Evolutionary conservation across 768 basidiomycete species (phyloP), one percentile per base, ranked within the genome.

Genomic region (Tricholoma hemisulphureum): DNA sequence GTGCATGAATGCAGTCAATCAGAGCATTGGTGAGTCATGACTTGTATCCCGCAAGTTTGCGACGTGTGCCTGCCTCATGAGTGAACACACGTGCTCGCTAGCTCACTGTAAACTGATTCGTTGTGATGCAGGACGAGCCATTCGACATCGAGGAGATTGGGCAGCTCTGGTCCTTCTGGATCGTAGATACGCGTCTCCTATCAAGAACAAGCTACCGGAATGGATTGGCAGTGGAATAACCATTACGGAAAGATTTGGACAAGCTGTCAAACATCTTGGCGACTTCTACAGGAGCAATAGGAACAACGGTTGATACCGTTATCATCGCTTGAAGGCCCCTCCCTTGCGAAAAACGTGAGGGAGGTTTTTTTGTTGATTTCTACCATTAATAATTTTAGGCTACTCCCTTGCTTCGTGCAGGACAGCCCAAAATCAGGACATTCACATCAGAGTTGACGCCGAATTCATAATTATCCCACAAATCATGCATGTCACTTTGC

Each of bases 1-100:
- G 82, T 92, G 91, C 65, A 92, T 91, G 88, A 89, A 88, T 61
- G 91, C 95, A 0, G 95, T 99, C 53, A 99, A 99, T 72, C 96
- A 99, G 70, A 93, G 91, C 56, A 97, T 99, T 59, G 96, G 95
- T 92, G 50, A 56, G 87, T 71, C 24, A 35, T 20, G 39, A 41
- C 2, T 14, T 46, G n/a, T n/a, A n/a, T n/a, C n/a, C n/a, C n/a
- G n/a, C n/a, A n/a, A n/a, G n/a, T n/a, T n/a, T n/a, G n/a, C n/a
- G n/a, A n/a, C n/a, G n/a, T n/a, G n/a, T n/a, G n/a, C n/a, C n/a
- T n/a, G n/a, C n/a, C n/a, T n/a, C n/a, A n/a, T n/a, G n/a, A n/a
- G n/a, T n/a, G n/a, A n/a, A n/a, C n/a, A n/a, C n/a, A n/a, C n/a
- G n/a, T n/a, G n/a, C n/a, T n/a, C n/a, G n/a, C n/a, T n/a, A n/a